These are phyloP conservation scores for Dactylellina drechsleri DNA, from an alignment of 2,329 filamentous ascomycete genomes.

Conservation along the genomic window DNA sequence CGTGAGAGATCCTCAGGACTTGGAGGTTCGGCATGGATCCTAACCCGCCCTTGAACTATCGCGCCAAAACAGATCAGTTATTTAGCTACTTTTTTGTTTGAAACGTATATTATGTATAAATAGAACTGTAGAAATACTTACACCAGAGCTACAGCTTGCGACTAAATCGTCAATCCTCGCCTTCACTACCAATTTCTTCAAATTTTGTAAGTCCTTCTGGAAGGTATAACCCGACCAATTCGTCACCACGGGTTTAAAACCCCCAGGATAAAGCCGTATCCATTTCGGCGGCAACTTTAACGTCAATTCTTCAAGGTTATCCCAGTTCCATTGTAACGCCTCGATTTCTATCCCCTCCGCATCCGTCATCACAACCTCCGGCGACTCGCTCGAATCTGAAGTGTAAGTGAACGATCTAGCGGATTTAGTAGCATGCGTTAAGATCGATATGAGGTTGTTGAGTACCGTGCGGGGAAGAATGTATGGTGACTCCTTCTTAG, in stretches of 20 bases:
- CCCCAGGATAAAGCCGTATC: background rate
- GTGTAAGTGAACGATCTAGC: conserved; percentile 38
- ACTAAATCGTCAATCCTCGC: conserved; percentile 10
- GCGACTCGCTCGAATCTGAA: conserved; percentile 5
- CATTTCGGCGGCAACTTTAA: conserved; percentile 22
- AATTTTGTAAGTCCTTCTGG: conserved; percentile 19
- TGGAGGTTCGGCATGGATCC: conserved; percentile 7
- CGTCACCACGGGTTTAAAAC: background rate
- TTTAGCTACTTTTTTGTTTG: background rate
- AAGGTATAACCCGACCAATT: background rate
- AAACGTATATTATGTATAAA: no score
- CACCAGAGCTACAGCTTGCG: background rate
- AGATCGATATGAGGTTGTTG: conserved; percentile 35
- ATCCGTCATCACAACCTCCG: conserved; percentile 15
- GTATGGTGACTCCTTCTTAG: conserved; percentile 16
- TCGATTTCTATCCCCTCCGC: background rate
- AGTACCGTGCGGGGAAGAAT: conserved; percentile 19
- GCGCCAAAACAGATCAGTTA: background rate
- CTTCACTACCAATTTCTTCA: conserved; percentile 10
- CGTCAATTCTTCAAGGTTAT: conserved; percentile 38
- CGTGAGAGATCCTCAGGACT: conserved; percentile 19
- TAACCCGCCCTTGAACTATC: conserved; percentile 24
- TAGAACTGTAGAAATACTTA: conserved; percentile 20
- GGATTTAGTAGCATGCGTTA: conserved; percentile 17
- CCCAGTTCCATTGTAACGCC: conserved; percentile 32